Evolutionary conservation across 768 basidiomycete species (phyloP), one percentile per base, ranked within the genome.

Genomic region (Suillus subluteus): DNA sequence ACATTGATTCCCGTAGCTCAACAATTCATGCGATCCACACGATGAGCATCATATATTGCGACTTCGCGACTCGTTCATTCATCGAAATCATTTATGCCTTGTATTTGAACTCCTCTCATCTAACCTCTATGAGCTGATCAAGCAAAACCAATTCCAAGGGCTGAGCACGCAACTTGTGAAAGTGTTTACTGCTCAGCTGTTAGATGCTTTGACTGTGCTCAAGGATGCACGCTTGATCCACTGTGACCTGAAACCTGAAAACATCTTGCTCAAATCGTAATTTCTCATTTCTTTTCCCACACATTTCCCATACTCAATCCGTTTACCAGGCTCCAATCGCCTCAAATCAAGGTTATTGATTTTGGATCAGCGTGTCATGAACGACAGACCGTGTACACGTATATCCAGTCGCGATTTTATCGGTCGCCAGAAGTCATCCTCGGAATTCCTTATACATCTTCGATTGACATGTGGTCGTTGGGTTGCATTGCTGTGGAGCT

Each of bases 401-500:
- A 99, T 80, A 99, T 99, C 76, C 98, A 99, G 75, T 98, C 96
- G 11, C 87, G 98, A 61, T 99, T 99, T 82, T 99, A 99, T 77
- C 92, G 98, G 54, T 97, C 95, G 2, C 98, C 98, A 15, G 98
- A 99, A 80, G 98, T 99, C 21, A 84, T 99, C 37, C 84, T 99
- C 32, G 96, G 96, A 16, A 89, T 98, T 77, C 90, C 96, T 15
- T 99, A 99, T 78, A 96, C 91, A 30, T 89, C 95, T 13, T 84
- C 94, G 13, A 99, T 99, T 79, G 98, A 99, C 78, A 98, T 99
- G 96, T 99, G 98, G 98, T 96, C 94, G 21, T 80, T 99, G 66
- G 98, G 98, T 4, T 99, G 98, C 75, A 99, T 99, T 67, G 98
- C 96, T 6, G 97, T 99, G 37, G 98, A 99, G 76, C 87, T 99